Percentiles rank a stretch among this genome's conserved stretches.
Evolutionary conservation across 2,329 filamentous ascomycete genomes (phyloP).

Genomic region (Orbilia brochopaga): DNA sequence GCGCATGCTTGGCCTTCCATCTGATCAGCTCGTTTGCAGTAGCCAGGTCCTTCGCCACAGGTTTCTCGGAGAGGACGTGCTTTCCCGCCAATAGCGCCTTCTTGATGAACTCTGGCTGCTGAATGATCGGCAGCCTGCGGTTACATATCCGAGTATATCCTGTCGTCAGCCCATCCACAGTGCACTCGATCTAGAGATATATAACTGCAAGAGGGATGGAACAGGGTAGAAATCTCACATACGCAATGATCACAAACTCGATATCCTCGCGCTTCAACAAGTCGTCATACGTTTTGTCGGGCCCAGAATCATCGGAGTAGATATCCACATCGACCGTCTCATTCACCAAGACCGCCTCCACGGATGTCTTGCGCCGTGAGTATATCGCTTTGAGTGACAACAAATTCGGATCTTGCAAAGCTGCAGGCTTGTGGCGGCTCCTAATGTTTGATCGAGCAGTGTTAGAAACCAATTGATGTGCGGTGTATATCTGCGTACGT

Average conservation of each 20-base stretch:
- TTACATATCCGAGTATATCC: conserved; percentile 57
- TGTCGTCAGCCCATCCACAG: too few relatives aligned
- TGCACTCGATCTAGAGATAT: too few relatives aligned
- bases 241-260: conserved; percentile 65
- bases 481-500: conserved; percentile 23
- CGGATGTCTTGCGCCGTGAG: conserved; percentile 68
- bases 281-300: conserved; percentile 62
- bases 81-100: conserved; percentile 69
- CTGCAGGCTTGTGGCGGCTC: conserved; percentile 62
- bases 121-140: conserved; percentile 68
- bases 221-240: conserved; percentile 41
- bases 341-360: conserved; percentile 59
- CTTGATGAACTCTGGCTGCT: conserved; percentile 67
- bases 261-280: conserved; percentile 66
- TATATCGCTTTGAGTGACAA: conserved; percentile 68
- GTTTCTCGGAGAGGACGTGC: conserved; percentile 74
- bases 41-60: conserved; percentile 67
- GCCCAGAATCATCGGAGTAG: conserved; percentile 66
- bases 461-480: too few relatives aligned
- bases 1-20: conserved; percentile 59
- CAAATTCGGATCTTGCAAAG: conserved; percentile 63
- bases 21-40: conserved; percentile 62
- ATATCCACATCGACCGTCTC: conserved; percentile 59
- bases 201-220: conserved; percentile 2
- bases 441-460: too few relatives aligned